These are phyloP conservation scores for Calophaca sinica DNA, from an alignment of 306 rosid genomes.

Conservation along the genomic window DNA sequence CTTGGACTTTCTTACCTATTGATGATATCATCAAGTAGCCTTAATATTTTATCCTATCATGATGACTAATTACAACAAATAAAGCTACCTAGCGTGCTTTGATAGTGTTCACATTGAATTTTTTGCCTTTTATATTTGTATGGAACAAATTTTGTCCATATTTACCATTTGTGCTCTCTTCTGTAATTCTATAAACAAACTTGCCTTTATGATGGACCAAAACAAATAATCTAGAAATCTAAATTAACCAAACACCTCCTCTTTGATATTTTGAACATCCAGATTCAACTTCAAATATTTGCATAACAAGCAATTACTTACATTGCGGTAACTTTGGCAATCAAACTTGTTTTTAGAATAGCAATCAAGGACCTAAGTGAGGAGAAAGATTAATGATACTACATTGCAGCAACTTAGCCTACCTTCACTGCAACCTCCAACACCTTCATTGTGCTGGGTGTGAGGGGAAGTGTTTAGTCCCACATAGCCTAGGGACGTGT, in stretches of 20 bases:
- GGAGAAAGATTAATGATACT: conserved; percentile 15
- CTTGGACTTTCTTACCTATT: not conserved
- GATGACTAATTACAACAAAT: too few relatives aligned
- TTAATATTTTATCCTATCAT: too few relatives aligned
- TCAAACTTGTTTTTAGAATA: not conserved
- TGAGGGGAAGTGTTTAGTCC: too few relatives aligned
- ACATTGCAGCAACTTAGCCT: not conserved
- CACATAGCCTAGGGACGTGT: too few relatives aligned
- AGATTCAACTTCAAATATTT: conserved; percentile 2
- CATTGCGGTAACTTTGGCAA: not conserved
- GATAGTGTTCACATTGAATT: not conserved
- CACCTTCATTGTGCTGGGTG: too few relatives aligned
- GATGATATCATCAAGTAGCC: not conserved
- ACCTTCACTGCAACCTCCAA: too few relatives aligned
- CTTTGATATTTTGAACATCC: not conserved
- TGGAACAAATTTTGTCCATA: not conserved
- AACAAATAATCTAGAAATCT: not conserved
- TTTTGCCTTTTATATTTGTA: not conserved
- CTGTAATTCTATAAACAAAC: not conserved
- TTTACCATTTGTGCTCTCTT: conserved; percentile 11
- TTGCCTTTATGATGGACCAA: not conserved
- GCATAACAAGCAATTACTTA: not conserved
- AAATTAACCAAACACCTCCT: not conserved
- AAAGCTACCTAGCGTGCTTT: too few relatives aligned
- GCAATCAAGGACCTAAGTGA: conserved; percentile 11